A percentile compares a stretch with the other conserved stretches of the same genome.
phyloP scores from a whole-genome alignment of 148 eudicot species.

The Vaccinium macrocarpon region DNA sequence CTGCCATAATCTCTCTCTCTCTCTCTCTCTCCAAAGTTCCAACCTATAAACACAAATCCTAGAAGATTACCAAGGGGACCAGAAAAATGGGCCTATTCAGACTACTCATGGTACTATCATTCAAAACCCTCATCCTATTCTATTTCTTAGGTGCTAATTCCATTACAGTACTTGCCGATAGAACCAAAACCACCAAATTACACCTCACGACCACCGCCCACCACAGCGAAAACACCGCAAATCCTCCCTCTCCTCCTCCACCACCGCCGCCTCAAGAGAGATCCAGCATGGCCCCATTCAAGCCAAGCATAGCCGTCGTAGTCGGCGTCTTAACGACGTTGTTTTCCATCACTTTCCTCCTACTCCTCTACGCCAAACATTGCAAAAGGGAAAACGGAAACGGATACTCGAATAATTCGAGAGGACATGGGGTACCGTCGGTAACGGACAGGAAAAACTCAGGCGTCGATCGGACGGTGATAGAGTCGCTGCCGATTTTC shows the following conservation, averaged over 20 bases:
- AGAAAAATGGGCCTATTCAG: conserved; percentile 4
- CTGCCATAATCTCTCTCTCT: conserved; percentile 7
- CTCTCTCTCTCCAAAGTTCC: neutral
- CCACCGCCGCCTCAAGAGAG: conserved; percentile 19
- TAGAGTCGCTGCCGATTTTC: conserved; percentile 69
- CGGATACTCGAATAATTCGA: neutral
- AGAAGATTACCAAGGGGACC: neutral
- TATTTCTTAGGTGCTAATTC: neutral
- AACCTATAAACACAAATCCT: neutral
- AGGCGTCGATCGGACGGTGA: conserved; percentile 57
- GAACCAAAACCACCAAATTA: neutral
- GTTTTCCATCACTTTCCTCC: conserved; percentile 56
- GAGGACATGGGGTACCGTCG: neutral
- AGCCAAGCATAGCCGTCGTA: conserved; percentile 54
- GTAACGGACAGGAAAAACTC: conserved; percentile 40
- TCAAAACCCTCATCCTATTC: neutral
- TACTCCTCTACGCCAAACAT: conserved; percentile 62
- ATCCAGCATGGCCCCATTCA: conserved; percentile 31
- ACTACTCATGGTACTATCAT: neutral
- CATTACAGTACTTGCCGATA: neutral
- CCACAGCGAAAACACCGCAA: neutral
- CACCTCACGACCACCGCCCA: neutral
- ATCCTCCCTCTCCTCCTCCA: conserved; percentile 23
- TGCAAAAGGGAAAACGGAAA: conserved; percentile 32
- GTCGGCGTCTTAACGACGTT: conserved; percentile 48